Evolutionary conservation across 331 rosid genomes (phyloP), one percentile per base, ranked within the genome.

Genomic region (Pyrus hybrid): DNA sequence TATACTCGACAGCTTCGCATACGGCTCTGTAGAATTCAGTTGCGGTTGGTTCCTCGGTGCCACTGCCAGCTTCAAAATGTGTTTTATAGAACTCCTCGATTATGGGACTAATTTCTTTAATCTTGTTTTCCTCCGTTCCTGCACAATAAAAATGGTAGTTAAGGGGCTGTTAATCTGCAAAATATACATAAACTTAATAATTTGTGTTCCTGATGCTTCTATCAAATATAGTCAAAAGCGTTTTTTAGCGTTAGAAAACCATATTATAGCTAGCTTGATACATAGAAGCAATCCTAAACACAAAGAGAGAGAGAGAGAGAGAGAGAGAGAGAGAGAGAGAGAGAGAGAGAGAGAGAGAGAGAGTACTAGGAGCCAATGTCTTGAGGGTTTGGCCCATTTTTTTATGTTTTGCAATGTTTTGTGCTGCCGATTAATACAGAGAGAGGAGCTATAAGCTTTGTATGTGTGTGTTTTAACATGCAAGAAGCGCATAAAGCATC

Each of bases 1-100:
- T 1, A 80, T 89, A 91, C 97, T 80, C 87, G 86, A 91, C 88
- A 47, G 80, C 76, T 65, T 61, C 47, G 84, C 81, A 85, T 53
- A 91, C 63, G 73, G 79, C 89, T 28, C 74, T 17, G 77, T 85
- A 88, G 85, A 88, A 88, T 1, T 77, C 63, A 14, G 78, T 29
- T 3, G 33, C 20, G 20, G 3, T 56, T 3, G 12, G 23, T n/a
- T 25, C 18, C 26, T 29, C 7, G 0, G 30, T 0, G 17, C 25
- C 1, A 11, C n/a, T n/a, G n/a, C n/a, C n/a, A n/a, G 30, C 28
- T 73, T 4, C 18, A 22, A 82, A 65, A 69, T 63, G 13, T 0
- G 3, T 0, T 0, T 37, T 28, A 62, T 86, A 89, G 22, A 6
- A 43, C 8, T 17, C 0, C 1, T 80, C 81, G 73, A 78, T 58